Percentiles rank a stretch among this genome's conserved stretches.
These are phyloP conservation scores for Thraustochytrium sp. DNA, from an alignment of 352 stramenopile genomes.

Conservation along the genomic window DNA sequence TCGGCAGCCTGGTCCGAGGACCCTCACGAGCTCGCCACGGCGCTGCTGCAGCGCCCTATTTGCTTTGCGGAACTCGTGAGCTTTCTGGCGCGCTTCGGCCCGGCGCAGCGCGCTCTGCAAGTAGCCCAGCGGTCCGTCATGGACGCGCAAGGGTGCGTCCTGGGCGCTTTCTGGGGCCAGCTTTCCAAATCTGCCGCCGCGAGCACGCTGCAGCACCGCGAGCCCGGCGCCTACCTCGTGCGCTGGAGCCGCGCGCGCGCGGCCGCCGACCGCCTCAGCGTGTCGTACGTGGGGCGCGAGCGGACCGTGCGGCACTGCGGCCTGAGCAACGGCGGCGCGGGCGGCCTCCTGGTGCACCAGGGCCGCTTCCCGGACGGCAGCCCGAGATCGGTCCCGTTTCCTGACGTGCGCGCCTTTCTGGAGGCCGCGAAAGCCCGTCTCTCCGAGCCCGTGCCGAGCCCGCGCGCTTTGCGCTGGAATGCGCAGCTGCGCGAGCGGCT, in stretches of 20 bases:
- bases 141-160: not conserved
- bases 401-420: not conserved
- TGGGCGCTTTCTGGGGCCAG: not conserved
- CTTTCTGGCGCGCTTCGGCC: conserved; percentile 15
- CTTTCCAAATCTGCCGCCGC: not conserved
- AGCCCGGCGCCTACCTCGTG: not conserved
- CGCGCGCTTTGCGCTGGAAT: not conserved
- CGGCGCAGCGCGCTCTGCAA: not conserved
- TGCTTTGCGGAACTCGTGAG: not conserved
- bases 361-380: not conserved
- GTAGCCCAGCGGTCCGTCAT: not conserved
- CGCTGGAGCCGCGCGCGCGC: not conserved
- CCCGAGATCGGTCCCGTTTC: not conserved
- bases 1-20: not conserved
- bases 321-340: not conserved
- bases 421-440: no score
- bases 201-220: not conserved
- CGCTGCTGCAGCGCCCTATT: not conserved
- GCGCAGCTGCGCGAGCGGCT: not conserved
- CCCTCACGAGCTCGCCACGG: not conserved
- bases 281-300: not conserved
- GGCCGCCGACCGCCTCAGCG: not conserved
- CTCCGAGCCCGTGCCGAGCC: no score
- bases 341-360: not conserved
- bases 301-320: not conserved